These are phyloP conservation scores for Irpex rosettiformis DNA, from an alignment of 1,284 basidiomycete species.

Conservation along the genomic window DNA sequence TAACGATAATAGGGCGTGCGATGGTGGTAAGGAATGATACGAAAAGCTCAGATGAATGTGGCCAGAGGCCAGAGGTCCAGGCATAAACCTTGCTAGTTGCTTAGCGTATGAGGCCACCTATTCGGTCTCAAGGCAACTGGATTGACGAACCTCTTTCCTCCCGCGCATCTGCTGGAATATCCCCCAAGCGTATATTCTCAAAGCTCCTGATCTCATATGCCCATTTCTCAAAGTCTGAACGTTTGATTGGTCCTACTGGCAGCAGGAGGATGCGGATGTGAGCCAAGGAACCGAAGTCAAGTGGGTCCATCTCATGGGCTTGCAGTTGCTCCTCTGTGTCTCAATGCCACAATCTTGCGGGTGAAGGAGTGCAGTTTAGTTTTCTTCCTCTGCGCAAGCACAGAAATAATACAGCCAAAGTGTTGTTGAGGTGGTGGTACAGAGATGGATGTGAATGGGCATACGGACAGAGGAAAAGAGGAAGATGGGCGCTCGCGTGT, in stretches of 20 bases:
- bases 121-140: neutral
- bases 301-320: slow-evolving; percentile 50
- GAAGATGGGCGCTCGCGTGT: neutral
- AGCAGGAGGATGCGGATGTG: slow-evolving; percentile 75
- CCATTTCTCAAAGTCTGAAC: slow-evolving; percentile 63
- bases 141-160: slow-evolving; percentile 66
- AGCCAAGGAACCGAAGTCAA: slow-evolving; percentile 74
- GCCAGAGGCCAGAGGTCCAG: slow-evolving; percentile 71
- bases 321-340: neutral
- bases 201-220: slow-evolving; percentile 68
- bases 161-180: slow-evolving; percentile 74
- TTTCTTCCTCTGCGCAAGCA: neutral
- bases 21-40: slow-evolving; percentile 62
- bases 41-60: slow-evolving; percentile 69
- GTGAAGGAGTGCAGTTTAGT: neutral
- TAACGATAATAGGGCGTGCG: slow-evolving; percentile 56
- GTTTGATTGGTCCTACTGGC: slow-evolving; percentile 70
- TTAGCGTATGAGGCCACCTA: neutral
- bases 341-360: neutral
- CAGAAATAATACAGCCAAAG: neutral
- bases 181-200: slow-evolving; percentile 68
- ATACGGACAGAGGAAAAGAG: neutral
- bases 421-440: neutral
- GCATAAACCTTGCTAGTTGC: slow-evolving; percentile 72
- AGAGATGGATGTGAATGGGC: neutral